Base-by-base conservation (phyloP, 2,329 filamentous ascomycete genomes). In the Aquanectria penicillioides region DNA sequence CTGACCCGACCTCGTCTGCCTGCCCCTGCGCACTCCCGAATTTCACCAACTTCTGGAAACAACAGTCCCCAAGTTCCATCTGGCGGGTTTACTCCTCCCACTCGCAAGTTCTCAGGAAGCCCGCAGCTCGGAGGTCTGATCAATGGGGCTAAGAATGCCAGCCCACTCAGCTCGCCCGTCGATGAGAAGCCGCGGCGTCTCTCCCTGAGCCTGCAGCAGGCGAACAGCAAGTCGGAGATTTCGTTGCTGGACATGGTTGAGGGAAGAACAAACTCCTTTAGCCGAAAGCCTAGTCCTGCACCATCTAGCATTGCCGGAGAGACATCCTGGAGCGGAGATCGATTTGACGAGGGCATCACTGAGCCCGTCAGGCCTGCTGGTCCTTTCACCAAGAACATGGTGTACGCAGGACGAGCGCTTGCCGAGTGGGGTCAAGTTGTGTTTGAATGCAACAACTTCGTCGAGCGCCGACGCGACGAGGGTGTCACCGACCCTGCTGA, bases 371-470 rank as follows among this genome's bases (percentile, higher is more conserved):
- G 81, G 63, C 85, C 85, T 0, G 71, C 67, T 2, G 82, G 83
- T 5, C 64, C 78, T 2, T 82, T 77, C 51, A 73, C 74, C 12
- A 75, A 77, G 40, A 81, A 81, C 22, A 78, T 82, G 8, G 85
- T 85, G 44, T 90, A 94, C 72, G 80, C 85, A 3, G 92, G 92
- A 2, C 83, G 90, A 17, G 89, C 92, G 1, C 80, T 95, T 38
- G 91, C 91, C 0, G 92, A 95, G 74, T 95, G 92, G 92, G 81
- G 83, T 17, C 78, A 91, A 15, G 85, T 94, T 17, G 86, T 93
- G 13, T 85, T 86, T 54, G 92, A 95, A 73, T 92, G 88, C 78
- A 92, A 94, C 75, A 91, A 87, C 69, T 95, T 94, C 74, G 86
- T 93, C 26, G 91, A 94, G 57, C 82, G 91, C 40, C 84, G 92